Evolutionary conservation across 495 filamentous ascomycete species (phyloP).

Genomic region (Talaromyces adpressus): DNA sequence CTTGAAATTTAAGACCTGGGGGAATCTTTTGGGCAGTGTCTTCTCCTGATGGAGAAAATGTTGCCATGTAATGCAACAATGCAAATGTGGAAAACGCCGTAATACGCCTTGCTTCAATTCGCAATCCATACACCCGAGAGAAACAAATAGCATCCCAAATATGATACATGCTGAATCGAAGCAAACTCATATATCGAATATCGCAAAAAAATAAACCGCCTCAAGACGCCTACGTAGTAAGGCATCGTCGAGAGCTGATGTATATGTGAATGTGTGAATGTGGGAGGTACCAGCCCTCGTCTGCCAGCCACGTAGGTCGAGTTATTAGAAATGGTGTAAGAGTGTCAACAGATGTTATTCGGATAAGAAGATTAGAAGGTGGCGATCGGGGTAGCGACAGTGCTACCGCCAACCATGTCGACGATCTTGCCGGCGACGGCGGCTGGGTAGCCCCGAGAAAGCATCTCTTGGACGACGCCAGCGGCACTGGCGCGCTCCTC

Average conservation of each 20-base stretch:
- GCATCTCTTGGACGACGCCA: slow-evolving; percentile 80
- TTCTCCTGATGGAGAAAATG: background rate
- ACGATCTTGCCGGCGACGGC: slow-evolving; percentile 89
- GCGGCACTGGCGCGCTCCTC: slow-evolving; percentile 71
- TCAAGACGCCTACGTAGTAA: background rate
- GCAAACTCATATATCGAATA: slow-evolving; percentile 13
- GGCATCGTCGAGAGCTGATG: background rate
- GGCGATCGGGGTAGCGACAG: slow-evolving; percentile 2
- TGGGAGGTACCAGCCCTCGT: slow-evolving; percentile 9
- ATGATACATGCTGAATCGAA: slow-evolving; percentile 13
- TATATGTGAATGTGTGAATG: background rate
- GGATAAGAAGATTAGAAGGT: slow-evolving; percentile 5
- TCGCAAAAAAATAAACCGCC: background rate
- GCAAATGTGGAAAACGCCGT: slow-evolving; percentile 12
- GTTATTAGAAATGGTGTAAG: slow-evolving; percentile 1
- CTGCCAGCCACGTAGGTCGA: slow-evolving; percentile 2
- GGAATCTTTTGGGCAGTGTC: background rate
- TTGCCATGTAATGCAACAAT: background rate
- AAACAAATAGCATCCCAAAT: slow-evolving; percentile 32
- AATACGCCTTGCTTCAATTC: slow-evolving; percentile 19
- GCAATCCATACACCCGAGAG: slow-evolving; percentile 16
- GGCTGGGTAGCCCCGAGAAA: slow-evolving; percentile 79
- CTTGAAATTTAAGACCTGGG: background rate
- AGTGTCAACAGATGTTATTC: background rate
- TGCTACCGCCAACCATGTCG: slow-evolving; percentile 63